A percentile compares a stretch with the other conserved stretches of the same genome.
These are phyloP conservation scores for Ramaria sp. DNA, from an alignment of 768 basidiomycete species.

Conservation along the genomic window DNA sequence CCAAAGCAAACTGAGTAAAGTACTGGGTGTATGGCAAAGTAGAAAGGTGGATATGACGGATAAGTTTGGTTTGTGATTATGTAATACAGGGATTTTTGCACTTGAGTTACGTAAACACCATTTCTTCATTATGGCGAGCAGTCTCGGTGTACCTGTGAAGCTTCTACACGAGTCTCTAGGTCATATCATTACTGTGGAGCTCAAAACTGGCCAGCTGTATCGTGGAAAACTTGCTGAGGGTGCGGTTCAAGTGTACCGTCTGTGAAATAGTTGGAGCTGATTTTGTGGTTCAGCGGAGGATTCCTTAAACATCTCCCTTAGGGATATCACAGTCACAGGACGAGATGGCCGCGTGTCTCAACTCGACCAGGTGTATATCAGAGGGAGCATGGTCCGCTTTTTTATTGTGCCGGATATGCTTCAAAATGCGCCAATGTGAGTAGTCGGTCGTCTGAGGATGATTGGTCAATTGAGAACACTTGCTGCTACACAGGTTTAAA, in stretches of 20 bases:
- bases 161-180: conserved; percentile 94
- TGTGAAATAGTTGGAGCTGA: not conserved
- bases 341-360: conserved; percentile 98
- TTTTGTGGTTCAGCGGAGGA: conserved; percentile 68
- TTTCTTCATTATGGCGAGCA: conserved; percentile 10
- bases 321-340: conserved; percentile 94
- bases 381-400: conserved; percentile 96
- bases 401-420: conserved; percentile 99
- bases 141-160: conserved; percentile 92
- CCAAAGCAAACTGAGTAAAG: too few species aligned
- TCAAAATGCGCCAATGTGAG: conserved; percentile 97
- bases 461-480: not conserved
- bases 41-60: too few species aligned
- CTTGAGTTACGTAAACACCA: too few species aligned
- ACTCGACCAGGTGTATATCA: conserved; percentile 96
- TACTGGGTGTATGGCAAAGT: too few species aligned
- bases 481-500: conserved; percentile 70
- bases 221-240: conserved; percentile 97
- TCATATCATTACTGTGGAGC: conserved; percentile 94
- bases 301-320: conserved; percentile 92
- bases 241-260: conserved; percentile 19
- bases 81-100: too few species aligned
- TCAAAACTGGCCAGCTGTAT: conserved; percentile 96
- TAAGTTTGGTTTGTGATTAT: too few species aligned
- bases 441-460: conserved; percentile 9